These are phyloP conservation scores for Aspergillus sp. DNA, from an alignment of 2,329 filamentous ascomycete species.

Conservation along the genomic window DNA sequence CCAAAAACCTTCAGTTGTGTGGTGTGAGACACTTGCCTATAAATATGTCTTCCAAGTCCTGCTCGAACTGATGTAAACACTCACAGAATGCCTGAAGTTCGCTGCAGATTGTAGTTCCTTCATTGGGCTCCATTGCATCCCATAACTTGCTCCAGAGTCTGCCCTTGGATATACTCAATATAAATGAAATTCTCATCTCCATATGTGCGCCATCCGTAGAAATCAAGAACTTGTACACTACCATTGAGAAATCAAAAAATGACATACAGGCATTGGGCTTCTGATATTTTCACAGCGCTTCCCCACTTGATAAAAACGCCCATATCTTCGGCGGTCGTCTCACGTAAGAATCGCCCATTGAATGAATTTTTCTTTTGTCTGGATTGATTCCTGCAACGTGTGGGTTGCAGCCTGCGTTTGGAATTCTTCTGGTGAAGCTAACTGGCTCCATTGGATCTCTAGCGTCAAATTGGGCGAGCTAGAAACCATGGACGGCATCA, in stretches of 20 bases:
- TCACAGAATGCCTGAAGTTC: slow-evolving; percentile 13
- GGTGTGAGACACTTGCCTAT: slow-evolving; percentile 14
- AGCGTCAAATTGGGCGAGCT: slow-evolving; percentile 9
- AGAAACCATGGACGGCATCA: slow-evolving; percentile 8
- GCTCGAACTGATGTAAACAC: slow-evolving; percentile 18
- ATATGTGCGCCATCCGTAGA: slow-evolving; percentile 27
- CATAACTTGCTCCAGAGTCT: slow-evolving; percentile 20
- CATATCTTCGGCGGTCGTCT: slow-evolving; percentile 18
- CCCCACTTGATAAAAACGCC: slow-evolving; percentile 30
- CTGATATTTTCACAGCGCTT: slow-evolving; percentile 14
- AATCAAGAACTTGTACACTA: slow-evolving; percentile 27
- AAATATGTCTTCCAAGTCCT: slow-evolving; percentile 18
- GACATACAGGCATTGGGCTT: slow-evolving; percentile 25
- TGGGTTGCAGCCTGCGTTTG: slow-evolving; percentile 8
- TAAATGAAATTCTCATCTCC: slow-evolving; percentile 23
- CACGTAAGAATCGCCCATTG: slow-evolving; percentile 2
- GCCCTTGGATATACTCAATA: slow-evolving; percentile 26
- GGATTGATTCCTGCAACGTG: slow-evolving; percentile 7
- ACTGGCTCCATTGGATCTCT: slow-evolving; percentile 9
- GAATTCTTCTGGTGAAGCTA: slow-evolving; percentile 15
- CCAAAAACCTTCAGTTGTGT: too few relatives aligned
- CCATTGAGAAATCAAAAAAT: slow-evolving; percentile 13
- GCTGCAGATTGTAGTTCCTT: slow-evolving; percentile 8
- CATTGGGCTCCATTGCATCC: slow-evolving; percentile 12
- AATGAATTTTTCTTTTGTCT: slow-evolving; percentile 7